A percentile compares a stretch with the other conserved stretches of the same genome.
These are phyloP conservation scores for Tuber magnatum DNA, from an alignment of 495 filamentous ascomycete genomes.

Conservation along the genomic window DNA sequence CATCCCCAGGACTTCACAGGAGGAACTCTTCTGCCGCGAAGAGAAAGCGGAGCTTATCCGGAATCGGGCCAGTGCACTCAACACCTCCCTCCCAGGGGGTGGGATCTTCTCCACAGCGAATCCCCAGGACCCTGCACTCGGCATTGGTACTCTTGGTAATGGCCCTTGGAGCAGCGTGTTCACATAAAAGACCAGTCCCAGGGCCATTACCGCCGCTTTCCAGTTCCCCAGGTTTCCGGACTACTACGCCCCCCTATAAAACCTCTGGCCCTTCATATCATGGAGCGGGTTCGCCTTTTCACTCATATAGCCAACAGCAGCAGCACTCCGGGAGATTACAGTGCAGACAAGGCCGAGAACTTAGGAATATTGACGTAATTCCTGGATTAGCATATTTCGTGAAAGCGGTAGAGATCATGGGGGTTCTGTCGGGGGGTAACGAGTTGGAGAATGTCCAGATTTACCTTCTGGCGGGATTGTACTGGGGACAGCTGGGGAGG, in stretches of 20 bases:
- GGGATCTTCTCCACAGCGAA: constrained; percentile 19
- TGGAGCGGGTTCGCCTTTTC: constrained; percentile 31
- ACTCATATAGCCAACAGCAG: constrained; percentile 17
- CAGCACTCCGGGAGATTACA: constrained; percentile 13
- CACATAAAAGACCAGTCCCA: constrained; percentile 44
- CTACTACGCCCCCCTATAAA: constrained; percentile 31
- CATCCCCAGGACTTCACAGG: constrained; percentile 21
- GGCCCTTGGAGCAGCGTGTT: constrained; percentile 77
- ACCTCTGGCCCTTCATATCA: constrained; percentile 33
- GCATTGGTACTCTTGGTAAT: constrained; percentile 75
- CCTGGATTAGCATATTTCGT: constrained; percentile 85
- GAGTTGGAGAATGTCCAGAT: constrained; percentile 75
- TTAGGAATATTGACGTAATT: constrained; percentile 73
- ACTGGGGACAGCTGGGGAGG: constrained; percentile 76
- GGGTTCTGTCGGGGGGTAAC: constrained; percentile 67
- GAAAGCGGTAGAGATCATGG: constrained; percentile 79
- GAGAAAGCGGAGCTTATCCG: constrained; percentile 37
- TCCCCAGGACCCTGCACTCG: constrained; percentile 52
- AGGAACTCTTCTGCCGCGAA: constrained; percentile 36
- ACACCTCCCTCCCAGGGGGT: constrained; percentile 19
- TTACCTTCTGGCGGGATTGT: constrained; percentile 78
- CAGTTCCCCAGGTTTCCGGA: constrained; percentile 23
- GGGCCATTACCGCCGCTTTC: constrained; percentile 32
- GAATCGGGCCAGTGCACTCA: constrained; percentile 25
- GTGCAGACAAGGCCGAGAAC: constrained; percentile 23